Evolutionary conservation across 306 rosid genomes (phyloP).

Genomic region (Prosopis cineraria): DNA sequence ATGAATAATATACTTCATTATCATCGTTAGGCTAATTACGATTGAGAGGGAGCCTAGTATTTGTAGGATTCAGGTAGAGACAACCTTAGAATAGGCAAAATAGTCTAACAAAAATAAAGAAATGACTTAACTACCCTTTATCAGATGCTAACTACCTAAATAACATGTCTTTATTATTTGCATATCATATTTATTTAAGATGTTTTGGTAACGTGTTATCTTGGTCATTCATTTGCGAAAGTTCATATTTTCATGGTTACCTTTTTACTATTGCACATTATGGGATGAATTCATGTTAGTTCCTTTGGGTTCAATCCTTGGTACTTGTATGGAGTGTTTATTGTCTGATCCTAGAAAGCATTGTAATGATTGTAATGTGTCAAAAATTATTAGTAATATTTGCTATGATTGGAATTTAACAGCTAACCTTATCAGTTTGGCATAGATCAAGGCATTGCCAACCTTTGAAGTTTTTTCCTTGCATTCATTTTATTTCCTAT

Average conservation of each 20-base stretch:
- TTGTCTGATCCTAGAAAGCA: background rate
- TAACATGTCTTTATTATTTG: too few relatives aligned
- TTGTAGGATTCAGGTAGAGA: too few relatives aligned
- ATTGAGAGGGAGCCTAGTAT: too few relatives aligned
- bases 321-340: background rate
- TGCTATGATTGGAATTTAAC: background rate
- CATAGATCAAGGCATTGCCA: background rate
- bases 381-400: background rate
- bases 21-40: too few relatives aligned
- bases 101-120: too few relatives aligned
- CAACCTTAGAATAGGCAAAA: too few relatives aligned
- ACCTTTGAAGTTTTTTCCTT: background rate
- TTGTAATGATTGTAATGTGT: background rate
- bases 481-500: background rate
- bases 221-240: background rate
- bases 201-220: background rate
- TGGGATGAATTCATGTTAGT: background rate
- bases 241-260: background rate
- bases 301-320: background rate
- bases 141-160: too few relatives aligned
- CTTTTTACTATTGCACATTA: background rate
- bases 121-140: too few relatives aligned
- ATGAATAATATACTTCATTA: too few relatives aligned
- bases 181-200: constrained; percentile 31
- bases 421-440: background rate